These are phyloP conservation scores for Diplocarpon rosae DNA, from an alignment of 2,329 filamentous ascomycete species.

Conservation along the genomic window DNA sequence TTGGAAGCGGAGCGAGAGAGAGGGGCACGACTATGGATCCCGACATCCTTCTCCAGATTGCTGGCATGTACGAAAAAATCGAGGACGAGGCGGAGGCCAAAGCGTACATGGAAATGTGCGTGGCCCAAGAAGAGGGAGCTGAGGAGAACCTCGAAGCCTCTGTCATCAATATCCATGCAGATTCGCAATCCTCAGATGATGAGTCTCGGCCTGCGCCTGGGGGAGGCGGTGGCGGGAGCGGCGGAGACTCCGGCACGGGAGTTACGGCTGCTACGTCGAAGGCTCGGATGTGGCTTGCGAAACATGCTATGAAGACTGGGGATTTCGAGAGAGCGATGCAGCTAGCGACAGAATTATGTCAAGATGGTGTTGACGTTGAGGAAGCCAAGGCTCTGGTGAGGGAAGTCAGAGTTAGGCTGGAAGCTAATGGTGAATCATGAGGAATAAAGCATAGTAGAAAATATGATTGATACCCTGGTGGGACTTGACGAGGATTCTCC, in stretches of 20 bases:
- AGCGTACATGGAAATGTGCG: constrained; percentile 89
- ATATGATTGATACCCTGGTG: constrained; percentile 4
- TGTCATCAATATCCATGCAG: constrained; percentile 42
- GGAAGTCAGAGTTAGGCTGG: constrained; percentile 67
- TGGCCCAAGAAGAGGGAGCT: constrained; percentile 79
- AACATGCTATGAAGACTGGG: constrained; percentile 62
- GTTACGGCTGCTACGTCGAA: constrained; percentile 88
- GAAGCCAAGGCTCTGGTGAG: constrained; percentile 89
- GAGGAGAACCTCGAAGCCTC: constrained; percentile 30
- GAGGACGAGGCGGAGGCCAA: constrained; percentile 70
- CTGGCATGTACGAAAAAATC: constrained; percentile 74
- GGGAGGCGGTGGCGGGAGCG: constrained; percentile 25
- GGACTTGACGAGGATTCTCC: neutral
- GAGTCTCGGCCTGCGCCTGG: constrained; percentile 14
- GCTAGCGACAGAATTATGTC: constrained; percentile 80
- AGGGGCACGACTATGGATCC: constrained; percentile 61
- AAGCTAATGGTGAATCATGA: constrained; percentile 12
- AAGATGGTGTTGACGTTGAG: constrained; percentile 93
- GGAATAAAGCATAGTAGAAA: neutral
- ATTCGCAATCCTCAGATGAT: constrained; percentile 41
- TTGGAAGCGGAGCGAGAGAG: constrained; percentile 34
- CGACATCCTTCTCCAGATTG: constrained; percentile 83
- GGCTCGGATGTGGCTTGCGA: constrained; percentile 87
- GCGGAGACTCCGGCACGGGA: constrained; percentile 49
- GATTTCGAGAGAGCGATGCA: constrained; percentile 70